Evolutionary conservation across 106 monocot species (phyloP).

Genomic region (Phalaenopsis aphrodite): DNA sequence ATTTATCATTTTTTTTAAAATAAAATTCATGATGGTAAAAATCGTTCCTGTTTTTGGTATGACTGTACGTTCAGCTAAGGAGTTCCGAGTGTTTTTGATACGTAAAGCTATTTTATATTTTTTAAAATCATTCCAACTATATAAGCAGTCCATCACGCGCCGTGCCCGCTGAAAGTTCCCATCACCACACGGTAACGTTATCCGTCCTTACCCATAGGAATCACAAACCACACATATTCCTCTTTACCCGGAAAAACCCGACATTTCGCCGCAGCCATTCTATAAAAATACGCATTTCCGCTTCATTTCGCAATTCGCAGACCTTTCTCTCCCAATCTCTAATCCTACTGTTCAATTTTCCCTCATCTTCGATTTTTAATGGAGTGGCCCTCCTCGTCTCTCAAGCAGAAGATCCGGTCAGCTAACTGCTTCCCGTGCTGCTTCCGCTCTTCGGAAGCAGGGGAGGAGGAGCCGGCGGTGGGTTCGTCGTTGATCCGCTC

Average conservation of each 20-base stretch:
- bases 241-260: not conserved
- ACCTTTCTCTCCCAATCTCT: not conserved
- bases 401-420: slow-evolving; percentile 24
- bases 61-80: too few relatives aligned
- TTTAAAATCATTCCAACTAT: too few relatives aligned
- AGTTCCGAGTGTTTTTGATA: too few relatives aligned
- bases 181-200: too few relatives aligned
- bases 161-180: too few relatives aligned
- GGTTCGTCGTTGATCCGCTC: slow-evolving; percentile 31
- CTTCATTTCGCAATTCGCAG: not conserved
- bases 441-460: slow-evolving; percentile 20
- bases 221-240: too few relatives aligned
- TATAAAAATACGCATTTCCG: not conserved
- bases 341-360: not conserved
- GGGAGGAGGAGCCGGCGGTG: not conserved
- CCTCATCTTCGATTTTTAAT: not conserved
- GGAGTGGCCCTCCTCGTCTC: slow-evolving; percentile 7
- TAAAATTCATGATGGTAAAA: too few relatives aligned
- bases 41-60: too few relatives aligned
- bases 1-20: too few relatives aligned
- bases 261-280: not conserved
- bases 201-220: too few relatives aligned
- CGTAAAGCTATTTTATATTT: too few relatives aligned
- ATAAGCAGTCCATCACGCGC: too few relatives aligned
- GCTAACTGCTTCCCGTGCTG: slow-evolving; percentile 50